Evolutionary conservation across 805 yeast genomes (phyloP), one percentile per base, ranked within the genome.

Genomic region (Jamesozyma lodderae): DNA sequence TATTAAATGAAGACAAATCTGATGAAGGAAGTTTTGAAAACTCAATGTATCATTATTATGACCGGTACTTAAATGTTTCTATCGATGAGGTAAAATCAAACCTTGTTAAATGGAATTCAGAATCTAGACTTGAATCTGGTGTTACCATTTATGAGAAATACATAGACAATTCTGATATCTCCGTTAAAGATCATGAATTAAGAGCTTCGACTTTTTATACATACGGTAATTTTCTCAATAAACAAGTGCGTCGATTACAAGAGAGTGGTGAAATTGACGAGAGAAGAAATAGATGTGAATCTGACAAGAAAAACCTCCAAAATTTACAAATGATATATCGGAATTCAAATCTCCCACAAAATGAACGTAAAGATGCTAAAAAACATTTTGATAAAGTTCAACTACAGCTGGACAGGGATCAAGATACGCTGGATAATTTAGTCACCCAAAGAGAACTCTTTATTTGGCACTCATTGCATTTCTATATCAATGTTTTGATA

Each of bases 151-250:
- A 79, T 70, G 57, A 62, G 1, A 63, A 67, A 5, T 80, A 79
- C 50, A 75, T 85, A 14, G 60, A 66, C 5, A 70, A 51, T 31
- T 39, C 59, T 10, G 35, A 54, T 4, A 43, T 44, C 10, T 34
- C 52, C 2, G 45, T 48, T 4, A 19, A 41, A 4, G 51, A 53
- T 4, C 41, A 36, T 11, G 50, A 52, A 1, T 61, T 59, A 23
- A 52, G 59, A 30, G 73, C 78, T 0, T 57, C 63, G 25, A 69
- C 78, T 5, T 80, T 57, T 51, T 79, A 73, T 43, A 64, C 68
- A 2, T 69, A 81, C 47, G 96, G 88, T 0, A 64, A 68, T 22
- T 87, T 87, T 52, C 82, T 95, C 53, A 81, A 81, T 48, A 59
- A 64, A 6, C 88, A 83, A 48, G 59, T 72, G 21, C 69, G 71